Conservation (phyloP, 2,329 filamentous ascomycete genomes). For the Apiospora phragmitis region DNA sequence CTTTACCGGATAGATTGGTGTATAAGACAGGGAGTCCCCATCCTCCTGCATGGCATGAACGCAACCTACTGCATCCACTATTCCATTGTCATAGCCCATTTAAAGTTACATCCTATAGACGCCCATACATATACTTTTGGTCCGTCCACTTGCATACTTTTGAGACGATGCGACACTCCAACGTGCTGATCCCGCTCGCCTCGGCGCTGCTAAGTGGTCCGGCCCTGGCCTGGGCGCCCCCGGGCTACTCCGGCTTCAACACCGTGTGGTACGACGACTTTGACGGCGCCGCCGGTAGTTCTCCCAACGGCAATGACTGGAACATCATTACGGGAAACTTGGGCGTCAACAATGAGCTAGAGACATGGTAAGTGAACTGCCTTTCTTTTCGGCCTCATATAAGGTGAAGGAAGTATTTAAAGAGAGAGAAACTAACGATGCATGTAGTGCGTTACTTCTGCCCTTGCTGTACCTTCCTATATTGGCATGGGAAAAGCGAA, state of each 20-base stretch:
- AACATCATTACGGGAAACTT: constrained; percentile 40
- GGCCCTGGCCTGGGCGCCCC: constrained; percentile 10
- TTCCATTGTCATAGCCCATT: neutral
- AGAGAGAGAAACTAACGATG: neutral
- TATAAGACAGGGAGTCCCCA: neutral
- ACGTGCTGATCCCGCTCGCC: neutral
- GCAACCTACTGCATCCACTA: neutral
- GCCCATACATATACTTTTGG: neutral
- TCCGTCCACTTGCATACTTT: neutral
- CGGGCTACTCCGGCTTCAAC: neutral
- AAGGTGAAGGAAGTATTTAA: no score
- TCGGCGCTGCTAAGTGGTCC: neutral
- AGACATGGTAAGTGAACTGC: constrained; percentile 11
- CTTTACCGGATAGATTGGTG: neutral
- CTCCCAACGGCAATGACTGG: constrained; percentile 42
- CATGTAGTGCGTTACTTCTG: no score
- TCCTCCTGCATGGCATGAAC: neutral
- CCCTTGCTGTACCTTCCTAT: neutral
- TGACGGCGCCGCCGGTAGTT: constrained; percentile 38
- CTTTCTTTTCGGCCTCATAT: no score
- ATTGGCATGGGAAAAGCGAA: no score
- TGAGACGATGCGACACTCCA: neutral
- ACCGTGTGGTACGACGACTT: constrained; percentile 30
- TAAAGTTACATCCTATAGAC: neutral
- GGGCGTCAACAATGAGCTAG: constrained; percentile 17